Conservation (phyloP, 73 alveolate species). For the Uronychia setigera region DNA sequence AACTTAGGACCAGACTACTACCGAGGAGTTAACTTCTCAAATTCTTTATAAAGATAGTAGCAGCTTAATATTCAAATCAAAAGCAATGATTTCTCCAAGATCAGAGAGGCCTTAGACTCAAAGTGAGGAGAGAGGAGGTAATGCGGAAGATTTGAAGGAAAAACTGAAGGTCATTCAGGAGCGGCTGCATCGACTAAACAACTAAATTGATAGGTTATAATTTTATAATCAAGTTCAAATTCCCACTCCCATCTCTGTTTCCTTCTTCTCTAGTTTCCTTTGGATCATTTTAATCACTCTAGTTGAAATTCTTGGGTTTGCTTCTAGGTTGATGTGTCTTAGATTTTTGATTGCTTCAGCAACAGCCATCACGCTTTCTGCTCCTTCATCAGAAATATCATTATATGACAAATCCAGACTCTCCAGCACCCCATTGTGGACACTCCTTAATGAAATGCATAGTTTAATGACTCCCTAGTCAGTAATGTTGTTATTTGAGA, state of each 20-base stretch:
- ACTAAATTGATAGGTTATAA: no score
- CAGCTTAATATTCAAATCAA: no score
- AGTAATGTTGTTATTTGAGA: slow-evolving; percentile 41
- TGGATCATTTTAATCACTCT: background rate
- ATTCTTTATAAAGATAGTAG: no score
- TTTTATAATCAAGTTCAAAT: no score
- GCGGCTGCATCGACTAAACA: background rate
- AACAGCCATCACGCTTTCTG: background rate
- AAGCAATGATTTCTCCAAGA: background rate
- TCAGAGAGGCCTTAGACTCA: background rate
- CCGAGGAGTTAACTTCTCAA: no score
- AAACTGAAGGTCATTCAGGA: background rate
- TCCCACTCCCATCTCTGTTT: background rate
- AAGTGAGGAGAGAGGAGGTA: background rate
- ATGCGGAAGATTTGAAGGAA: background rate
- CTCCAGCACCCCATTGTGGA: background rate
- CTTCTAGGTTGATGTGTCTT: background rate
- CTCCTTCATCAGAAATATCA: background rate
- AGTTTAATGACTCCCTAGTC: slow-evolving; percentile 32
- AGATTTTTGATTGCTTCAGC: background rate
- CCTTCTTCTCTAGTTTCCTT: background rate
- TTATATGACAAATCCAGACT: background rate
- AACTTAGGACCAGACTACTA: no score
- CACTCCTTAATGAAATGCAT: slow-evolving; percentile 4
- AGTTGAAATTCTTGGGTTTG: background rate